phyloP scores from a whole-genome alignment of 164 flowering plant species.

The Buxus sempervirens region DNA sequence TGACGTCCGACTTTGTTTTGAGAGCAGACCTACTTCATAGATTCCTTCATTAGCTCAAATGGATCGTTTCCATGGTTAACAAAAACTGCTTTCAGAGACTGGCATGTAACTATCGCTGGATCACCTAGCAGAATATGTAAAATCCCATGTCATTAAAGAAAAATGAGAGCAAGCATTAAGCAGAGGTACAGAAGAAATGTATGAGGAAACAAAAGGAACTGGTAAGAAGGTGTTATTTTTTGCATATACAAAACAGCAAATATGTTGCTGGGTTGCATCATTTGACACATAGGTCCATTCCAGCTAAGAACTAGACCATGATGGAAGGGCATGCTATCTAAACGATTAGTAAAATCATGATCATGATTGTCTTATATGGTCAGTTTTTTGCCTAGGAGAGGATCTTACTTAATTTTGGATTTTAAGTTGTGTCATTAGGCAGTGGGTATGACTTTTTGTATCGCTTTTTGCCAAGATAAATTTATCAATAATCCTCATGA shows the following conservation, averaged over 20 bases:
- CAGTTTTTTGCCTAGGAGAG: no score
- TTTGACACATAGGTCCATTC: not conserved
- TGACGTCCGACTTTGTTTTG: not conserved
- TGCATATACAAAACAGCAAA: not conserved
- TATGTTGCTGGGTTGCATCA: not conserved
- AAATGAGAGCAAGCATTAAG: not conserved
- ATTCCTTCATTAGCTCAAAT: constrained; percentile 52
- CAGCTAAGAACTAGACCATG: not conserved
- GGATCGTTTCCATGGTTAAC: constrained; percentile 56
- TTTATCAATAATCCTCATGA: no score
- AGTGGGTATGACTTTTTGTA: no score
- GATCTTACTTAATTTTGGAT: no score
- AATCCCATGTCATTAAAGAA: constrained; percentile 1
- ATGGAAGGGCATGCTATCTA: not conserved
- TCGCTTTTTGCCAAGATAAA: no score
- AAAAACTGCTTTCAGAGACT: constrained; percentile 45
- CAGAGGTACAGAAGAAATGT: not conserved
- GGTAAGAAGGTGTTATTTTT: not conserved
- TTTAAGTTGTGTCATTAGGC: no score
- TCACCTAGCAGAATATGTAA: constrained; percentile 39
- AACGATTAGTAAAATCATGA: not conserved
- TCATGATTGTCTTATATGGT: not conserved
- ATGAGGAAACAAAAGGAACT: not conserved
- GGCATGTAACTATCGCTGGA: constrained; percentile 38
- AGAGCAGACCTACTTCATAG: constrained; percentile 55